A percentile compares a stretch with the other conserved stretches of the same genome.
These are phyloP conservation scores for Sporobolomyces phaffii DNA, from an alignment of 768 basidiomycete species.

Conservation along the genomic window DNA sequence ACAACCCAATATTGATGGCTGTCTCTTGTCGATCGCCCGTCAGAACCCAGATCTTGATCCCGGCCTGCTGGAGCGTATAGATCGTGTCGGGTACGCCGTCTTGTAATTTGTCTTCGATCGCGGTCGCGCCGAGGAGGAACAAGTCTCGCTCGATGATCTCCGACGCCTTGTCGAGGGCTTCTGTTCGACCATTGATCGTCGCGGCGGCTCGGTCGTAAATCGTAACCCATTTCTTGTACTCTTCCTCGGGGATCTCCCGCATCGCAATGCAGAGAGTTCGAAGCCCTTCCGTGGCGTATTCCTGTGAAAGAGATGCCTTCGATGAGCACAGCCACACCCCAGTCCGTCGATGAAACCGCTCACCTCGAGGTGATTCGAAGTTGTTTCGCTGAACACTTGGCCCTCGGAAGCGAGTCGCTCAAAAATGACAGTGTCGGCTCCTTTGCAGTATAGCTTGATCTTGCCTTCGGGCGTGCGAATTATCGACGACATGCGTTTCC, in stretches of 20 bases:
- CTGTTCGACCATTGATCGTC: slow-evolving; percentile 91
- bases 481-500: slow-evolving; percentile 96
- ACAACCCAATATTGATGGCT: slow-evolving; percentile 98
- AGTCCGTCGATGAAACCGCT: slow-evolving; percentile 38
- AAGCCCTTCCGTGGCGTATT: slow-evolving; percentile 93
- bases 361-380: slow-evolving; percentile 84
- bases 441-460: slow-evolving; percentile 93
- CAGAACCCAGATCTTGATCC: slow-evolving; percentile 98
- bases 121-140: slow-evolving; percentile 87
- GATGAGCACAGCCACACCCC: not conserved
- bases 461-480: slow-evolving; percentile 78
- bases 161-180: slow-evolving; percentile 87
- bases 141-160: slow-evolving; percentile 94
- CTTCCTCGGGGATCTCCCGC: slow-evolving; percentile 82
- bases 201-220: slow-evolving; percentile 88
- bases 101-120: slow-evolving; percentile 96
- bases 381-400: slow-evolving; percentile 77
- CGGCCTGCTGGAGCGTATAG: slow-evolving; percentile 93
- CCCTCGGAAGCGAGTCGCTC: slow-evolving; percentile 69
- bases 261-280: slow-evolving; percentile 94
- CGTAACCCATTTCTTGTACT: slow-evolving; percentile 79
- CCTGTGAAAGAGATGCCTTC: slow-evolving; percentile 49
- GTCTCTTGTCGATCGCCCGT: slow-evolving; percentile 98
- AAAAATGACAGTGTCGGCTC: slow-evolving; percentile 94
- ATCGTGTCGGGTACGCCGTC: slow-evolving; percentile 98